These are phyloP conservation scores for Tricladium varicosporioides DNA, from an alignment of 2,329 filamentous ascomycete species.

Conservation along the genomic window DNA sequence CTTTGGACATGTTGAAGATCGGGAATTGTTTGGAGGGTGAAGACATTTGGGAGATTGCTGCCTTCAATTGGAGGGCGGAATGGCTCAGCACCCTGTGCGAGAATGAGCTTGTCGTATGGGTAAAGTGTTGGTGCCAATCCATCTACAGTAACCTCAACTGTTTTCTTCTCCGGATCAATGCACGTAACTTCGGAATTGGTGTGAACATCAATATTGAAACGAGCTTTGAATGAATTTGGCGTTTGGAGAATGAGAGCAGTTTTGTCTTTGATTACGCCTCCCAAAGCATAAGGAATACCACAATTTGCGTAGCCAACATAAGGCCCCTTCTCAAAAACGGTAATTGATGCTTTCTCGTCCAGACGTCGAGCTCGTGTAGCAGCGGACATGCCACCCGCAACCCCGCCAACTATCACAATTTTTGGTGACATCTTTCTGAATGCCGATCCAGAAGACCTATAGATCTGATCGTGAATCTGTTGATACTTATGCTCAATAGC, in stretches of 20 bases:
- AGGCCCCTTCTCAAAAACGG: conserved; percentile 30
- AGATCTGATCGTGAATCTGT: not conserved
- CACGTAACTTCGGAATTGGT: conserved; percentile 23
- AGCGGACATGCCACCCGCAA: not conserved
- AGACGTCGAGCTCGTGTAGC: conserved; percentile 28
- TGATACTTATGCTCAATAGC: not conserved
- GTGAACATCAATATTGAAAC: conserved; percentile 29
- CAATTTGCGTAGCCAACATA: conserved; percentile 32
- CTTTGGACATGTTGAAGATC: conserved; percentile 21
- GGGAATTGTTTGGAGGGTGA: conserved; percentile 24
- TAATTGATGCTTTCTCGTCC: conserved; percentile 26
- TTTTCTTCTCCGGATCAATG: conserved; percentile 22
- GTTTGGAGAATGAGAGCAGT: conserved; percentile 26
- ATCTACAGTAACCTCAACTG: conserved; percentile 15
- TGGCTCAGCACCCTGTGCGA: conserved; percentile 23
- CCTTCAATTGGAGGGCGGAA: conserved; percentile 23
- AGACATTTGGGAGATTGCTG: conserved; percentile 21
- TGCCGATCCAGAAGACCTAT: not conserved
- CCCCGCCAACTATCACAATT: not conserved
- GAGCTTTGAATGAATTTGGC: conserved; percentile 22
- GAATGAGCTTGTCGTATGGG: conserved; percentile 18
- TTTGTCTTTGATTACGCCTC: conserved; percentile 22
- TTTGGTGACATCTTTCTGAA: not conserved
- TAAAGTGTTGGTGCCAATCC: conserved; percentile 7
- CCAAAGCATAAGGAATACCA: conserved; percentile 28